Base-by-base conservation (phyloP, 148 eudicot genomes). In the Rhododendron kiyosumense region DNA sequence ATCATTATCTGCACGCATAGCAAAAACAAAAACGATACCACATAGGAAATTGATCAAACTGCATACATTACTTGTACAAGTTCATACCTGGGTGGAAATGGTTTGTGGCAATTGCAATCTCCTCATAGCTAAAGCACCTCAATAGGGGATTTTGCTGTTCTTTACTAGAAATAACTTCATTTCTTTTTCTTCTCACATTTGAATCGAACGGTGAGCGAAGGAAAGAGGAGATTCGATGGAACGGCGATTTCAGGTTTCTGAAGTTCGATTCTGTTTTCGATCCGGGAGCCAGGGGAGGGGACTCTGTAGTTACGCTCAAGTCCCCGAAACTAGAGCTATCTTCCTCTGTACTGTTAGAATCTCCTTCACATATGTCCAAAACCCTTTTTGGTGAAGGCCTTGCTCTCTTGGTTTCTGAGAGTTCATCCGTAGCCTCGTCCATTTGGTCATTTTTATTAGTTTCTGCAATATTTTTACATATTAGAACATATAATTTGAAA, bases 61-160 rank as follows among this genome's bases (percentile, higher is more conserved):
- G 71, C 30, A 2, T n/a, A n/a, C 28, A 2, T n/a, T 18, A n/a
- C 14, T 65, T n/a, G 73, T 65, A 2, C 32, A 65, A 65, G 26
- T 9, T 2, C 2, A 30, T 30, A 96, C 98, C 99, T 79, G 81
- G 89, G 86, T 95, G 91, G 86, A 96, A 95, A 84, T 90, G 81
- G 20, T 91, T 93, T 74, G 99, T 96, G 78, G 98, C 93, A 76
- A 71, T 87, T 46, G 95, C 92, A 73, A 96, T 93, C 88, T 96
- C 95, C 78, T 95, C 86, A 71, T 88, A 94, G 91, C 92, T 91
- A 85, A 93, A 96, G 89, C 96, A 96, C 89, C 87, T 93, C 67
- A 96, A 82, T 7, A 86, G 82, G 76, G 99, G 91, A 30, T 89
- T 93, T 38, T 87, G 89, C 79, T 90, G 89, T 9, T 85, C 89